Evolutionary conservation across 192 early-diverging fungal genomes (phyloP), one percentile per base, ranked within the genome.

Genomic region (Coemansia sp.): DNA sequence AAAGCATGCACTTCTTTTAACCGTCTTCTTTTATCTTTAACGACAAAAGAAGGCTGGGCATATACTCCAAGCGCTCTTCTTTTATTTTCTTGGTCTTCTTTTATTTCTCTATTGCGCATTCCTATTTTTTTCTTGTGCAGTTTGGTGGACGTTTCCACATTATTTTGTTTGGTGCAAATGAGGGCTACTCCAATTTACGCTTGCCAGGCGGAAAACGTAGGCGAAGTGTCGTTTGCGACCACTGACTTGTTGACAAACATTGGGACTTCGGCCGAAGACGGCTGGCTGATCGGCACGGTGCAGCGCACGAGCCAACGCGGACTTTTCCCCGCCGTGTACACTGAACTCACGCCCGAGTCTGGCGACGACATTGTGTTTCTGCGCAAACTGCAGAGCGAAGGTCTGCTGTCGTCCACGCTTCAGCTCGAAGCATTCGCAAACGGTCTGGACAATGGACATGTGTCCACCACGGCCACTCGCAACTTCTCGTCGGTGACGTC

Each of bases 201-300:
- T 0, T 80, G 77, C 59, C 58, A 64, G 19, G 77, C 77, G 8
- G 77, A 80, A 19, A 71, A 71, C 69, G 14, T 64, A 14, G 73
- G 77, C 47, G 77, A 80, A 45, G 62, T 80, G 16, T 68, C 77
- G 8, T 80, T 80, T 62, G 63, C 74, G 7, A 73, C 58, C 16
- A 35, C 35, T 12, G 65, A 71, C 51, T 43, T 41, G 11, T 61
- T 80, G 11, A 48, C 39, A 8, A 22, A 57, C 62, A 48, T 80
- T 14, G 10, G 19, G 10, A 56, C 62, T 45, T 71, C 72, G 3
- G 6, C 57, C 35, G 77, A 80, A 16, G 62, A 71, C 59, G 77
- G 77, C 3, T 80, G 77, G 77, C 55, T 80, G 1, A 41, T 39
- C 1, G 77, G 72, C 61, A 75, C 64, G 1, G 72, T 75, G 29